phyloP scores from a whole-genome alignment of 495 filamentous ascomycete genomes.

The Aspergillus coremiiformis region DNA sequence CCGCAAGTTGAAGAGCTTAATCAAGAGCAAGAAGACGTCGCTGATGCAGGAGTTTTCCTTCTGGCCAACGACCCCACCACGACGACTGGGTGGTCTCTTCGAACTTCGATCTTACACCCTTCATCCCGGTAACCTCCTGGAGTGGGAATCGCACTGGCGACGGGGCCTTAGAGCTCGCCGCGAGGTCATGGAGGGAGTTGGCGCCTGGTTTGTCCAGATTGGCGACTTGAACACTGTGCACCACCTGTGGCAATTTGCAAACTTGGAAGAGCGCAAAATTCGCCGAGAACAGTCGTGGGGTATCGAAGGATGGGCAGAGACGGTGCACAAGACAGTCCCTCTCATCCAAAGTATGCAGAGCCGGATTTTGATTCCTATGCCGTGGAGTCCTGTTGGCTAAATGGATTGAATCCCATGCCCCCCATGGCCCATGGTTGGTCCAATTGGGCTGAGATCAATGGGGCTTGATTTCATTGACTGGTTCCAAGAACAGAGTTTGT shows the following conservation, averaged over 20 bases:
- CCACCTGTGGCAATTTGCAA: constrained; percentile 97
- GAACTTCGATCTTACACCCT: constrained; percentile 96
- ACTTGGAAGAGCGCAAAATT: constrained; percentile 87
- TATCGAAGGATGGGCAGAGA: constrained; percentile 93
- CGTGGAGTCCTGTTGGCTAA: constrained; percentile 87
- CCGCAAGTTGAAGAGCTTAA: constrained; percentile 67
- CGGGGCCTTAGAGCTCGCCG: constrained; percentile 78
- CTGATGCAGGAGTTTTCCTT: constrained; percentile 99
- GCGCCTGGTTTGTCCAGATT: constrained; percentile 98
- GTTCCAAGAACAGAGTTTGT: neutral
- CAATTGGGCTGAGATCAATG: neutral
- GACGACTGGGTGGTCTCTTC: constrained; percentile 84
- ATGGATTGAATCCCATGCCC: neutral
- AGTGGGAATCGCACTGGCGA: constrained; percentile 99
- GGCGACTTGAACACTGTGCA: constrained; percentile 97
- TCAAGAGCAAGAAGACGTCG: constrained; percentile 75
- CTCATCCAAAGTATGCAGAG: constrained; percentile 96
- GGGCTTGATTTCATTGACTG: neutral
- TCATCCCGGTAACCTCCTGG: constrained; percentile 87
- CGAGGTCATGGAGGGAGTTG: constrained; percentile 97
- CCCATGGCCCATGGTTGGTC: too few species aligned
- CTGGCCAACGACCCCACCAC: constrained; percentile 92
- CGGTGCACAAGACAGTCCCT: constrained; percentile 96
- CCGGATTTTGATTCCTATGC: constrained; percentile 85
- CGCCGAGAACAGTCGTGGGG: constrained; percentile 92